These are phyloP conservation scores for Dichotomocladium elegans DNA, from an alignment of 371 early-diverging fungal genomes.

Conservation along the genomic window DNA sequence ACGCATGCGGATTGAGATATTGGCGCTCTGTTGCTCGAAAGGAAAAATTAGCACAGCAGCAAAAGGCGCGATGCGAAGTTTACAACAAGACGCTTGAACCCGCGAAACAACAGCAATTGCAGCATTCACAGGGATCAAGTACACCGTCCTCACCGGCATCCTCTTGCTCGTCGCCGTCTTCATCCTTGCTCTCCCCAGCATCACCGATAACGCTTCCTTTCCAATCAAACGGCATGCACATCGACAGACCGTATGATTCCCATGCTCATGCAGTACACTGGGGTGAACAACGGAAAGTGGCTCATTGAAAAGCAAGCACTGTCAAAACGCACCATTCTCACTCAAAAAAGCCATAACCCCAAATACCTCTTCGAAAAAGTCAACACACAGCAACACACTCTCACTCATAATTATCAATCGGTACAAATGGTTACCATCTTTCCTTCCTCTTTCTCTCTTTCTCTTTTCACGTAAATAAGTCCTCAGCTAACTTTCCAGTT, in stretches of 20 bases:
- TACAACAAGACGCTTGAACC: neutral
- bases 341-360: too few relatives aligned
- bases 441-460: too few relatives aligned
- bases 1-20: constrained; percentile 47
- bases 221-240: neutral
- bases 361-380: too few relatives aligned
- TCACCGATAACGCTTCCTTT: neutral
- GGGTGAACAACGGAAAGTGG: too few relatives aligned
- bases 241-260: neutral
- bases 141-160: neutral
- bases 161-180: neutral
- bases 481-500: too few relatives aligned
- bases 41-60: constrained; percentile 25
- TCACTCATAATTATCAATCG: too few relatives aligned
- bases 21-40: constrained; percentile 41
- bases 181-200: neutral
- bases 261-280: too few relatives aligned
- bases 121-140: neutral
- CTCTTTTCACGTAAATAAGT: too few relatives aligned
- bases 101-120: neutral
- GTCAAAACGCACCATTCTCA: neutral
- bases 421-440: too few relatives aligned
- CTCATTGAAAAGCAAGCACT: neutral
- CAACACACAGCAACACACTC: too few relatives aligned
- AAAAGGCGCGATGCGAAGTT: constrained; percentile 1